Conservation (phyloP, 2,329 filamentous ascomycete genomes). For the Calonectria honghensis region DNA sequence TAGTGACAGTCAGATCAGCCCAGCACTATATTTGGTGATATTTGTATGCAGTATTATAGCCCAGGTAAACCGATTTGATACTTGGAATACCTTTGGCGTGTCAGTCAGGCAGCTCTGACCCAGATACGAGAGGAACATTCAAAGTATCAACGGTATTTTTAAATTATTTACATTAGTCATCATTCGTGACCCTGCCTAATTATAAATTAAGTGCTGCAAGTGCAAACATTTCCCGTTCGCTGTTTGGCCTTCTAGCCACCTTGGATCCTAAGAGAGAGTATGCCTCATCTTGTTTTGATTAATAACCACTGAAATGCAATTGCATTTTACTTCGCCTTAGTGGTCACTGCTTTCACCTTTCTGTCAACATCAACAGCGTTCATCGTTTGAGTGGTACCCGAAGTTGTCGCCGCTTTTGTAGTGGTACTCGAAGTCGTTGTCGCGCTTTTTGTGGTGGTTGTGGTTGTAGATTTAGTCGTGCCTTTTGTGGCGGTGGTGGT, state of each 20-base stretch:
- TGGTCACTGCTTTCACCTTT: background rate
- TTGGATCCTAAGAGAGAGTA: background rate
- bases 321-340: background rate
- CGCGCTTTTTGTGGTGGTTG: too few species aligned
- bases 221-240: background rate
- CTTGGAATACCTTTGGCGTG: too few species aligned
- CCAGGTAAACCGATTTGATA: background rate
- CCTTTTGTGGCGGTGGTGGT: too few species aligned
- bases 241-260: background rate
- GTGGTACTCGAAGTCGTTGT: too few species aligned
- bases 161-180: background rate
- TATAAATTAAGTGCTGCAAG: background rate
- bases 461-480: background rate
- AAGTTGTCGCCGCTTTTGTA: background rate
- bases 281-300: background rate
- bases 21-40: too few species aligned
- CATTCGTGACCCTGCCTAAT: background rate
- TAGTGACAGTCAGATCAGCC: background rate
- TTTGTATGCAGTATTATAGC: background rate
- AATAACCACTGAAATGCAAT: background rate
- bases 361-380: background rate
- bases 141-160: background rate
- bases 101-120: background rate
- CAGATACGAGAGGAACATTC: background rate
- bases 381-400: background rate